Evolutionary conservation across 192 early-diverging fungal genomes (phyloP).

Genomic region (Coemansia sp.): DNA sequence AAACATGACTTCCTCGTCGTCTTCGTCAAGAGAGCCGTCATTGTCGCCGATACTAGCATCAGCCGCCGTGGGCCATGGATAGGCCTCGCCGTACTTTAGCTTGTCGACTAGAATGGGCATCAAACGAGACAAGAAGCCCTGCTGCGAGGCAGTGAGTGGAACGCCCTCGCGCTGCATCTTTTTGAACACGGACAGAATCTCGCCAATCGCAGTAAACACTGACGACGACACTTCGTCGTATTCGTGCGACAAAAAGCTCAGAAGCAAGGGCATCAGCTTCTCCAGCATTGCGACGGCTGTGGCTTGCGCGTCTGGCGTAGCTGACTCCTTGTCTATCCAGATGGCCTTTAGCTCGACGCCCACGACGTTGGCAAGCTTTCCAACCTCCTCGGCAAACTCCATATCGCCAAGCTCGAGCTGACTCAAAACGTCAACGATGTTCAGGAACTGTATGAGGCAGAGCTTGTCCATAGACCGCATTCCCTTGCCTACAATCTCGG

Average conservation of each 20-base stretch:
- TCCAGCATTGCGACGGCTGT: slow-evolving; percentile 68
- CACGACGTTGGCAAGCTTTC: slow-evolving; percentile 43
- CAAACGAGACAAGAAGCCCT: slow-evolving; percentile 34
- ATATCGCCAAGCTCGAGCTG: slow-evolving; percentile 37
- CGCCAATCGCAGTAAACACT: slow-evolving; percentile 75
- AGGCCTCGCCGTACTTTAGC: slow-evolving; percentile 90
- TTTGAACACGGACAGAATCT: slow-evolving; percentile 68
- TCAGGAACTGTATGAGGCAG: slow-evolving; percentile 73
- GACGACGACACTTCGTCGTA: slow-evolving; percentile 78
- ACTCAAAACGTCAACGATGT: slow-evolving; percentile 33
- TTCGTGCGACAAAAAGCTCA: slow-evolving; percentile 79
- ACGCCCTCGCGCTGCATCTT: slow-evolving; percentile 42
- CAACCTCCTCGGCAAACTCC: slow-evolving; percentile 48
- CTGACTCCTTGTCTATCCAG: slow-evolving; percentile 38
- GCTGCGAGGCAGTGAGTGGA: slow-evolving; percentile 23
- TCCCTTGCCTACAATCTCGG: slow-evolving; percentile 85
- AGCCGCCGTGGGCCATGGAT: slow-evolving; percentile 56
- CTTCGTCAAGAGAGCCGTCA: slow-evolving; percentile 72
- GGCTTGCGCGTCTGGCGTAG: slow-evolving; percentile 34
- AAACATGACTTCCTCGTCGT: slow-evolving; percentile 62
- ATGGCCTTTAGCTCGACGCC: slow-evolving; percentile 43
- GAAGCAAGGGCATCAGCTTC: slow-evolving; percentile 70
- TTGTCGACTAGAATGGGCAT: slow-evolving; percentile 70
- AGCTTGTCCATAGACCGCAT: slow-evolving; percentile 92
- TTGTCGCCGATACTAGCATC: slow-evolving; percentile 42